Conservation (phyloP, 176 grass and related monocot species). For the Phoenix roebelenii region DNA sequence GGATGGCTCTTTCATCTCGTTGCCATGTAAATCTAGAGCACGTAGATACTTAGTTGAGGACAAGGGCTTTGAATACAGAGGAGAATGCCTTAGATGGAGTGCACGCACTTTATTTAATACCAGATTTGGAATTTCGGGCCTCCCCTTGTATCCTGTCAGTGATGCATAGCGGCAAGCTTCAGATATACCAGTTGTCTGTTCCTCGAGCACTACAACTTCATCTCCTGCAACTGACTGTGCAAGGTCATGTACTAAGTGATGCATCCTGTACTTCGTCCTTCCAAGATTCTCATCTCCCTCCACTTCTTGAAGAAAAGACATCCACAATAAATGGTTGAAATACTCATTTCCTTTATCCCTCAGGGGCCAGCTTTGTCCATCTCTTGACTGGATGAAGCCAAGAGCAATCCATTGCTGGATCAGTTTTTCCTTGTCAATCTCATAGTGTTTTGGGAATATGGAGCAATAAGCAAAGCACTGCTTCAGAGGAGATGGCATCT, state of each 20-base stretch:
- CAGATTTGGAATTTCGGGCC: conserved; percentile 1
- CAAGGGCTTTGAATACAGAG: conserved; percentile 11
- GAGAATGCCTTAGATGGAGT: conserved; percentile 33
- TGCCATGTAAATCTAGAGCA: conserved; percentile 42
- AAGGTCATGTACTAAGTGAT: conserved; percentile 55
- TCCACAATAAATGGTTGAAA: conserved; percentile 43
- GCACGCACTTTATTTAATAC: conserved; percentile 25
- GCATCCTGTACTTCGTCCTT: conserved; percentile 35
- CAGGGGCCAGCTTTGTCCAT: conserved; percentile 10
- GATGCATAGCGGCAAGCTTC: conserved; percentile 32
- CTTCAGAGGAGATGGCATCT: conserved; percentile 42
- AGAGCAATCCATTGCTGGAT: conserved; percentile 59
- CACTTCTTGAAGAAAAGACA: conserved; percentile 50
- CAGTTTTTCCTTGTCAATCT: conserved; percentile 43
- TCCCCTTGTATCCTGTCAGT: conserved; percentile 1
- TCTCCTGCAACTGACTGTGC: conserved; percentile 44
- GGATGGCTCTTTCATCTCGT: conserved; percentile 21
- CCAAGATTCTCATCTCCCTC: conserved; percentile 22
- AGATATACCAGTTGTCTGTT: background rate
- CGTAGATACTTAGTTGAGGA: conserved; percentile 15
- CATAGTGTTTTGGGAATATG: conserved; percentile 42
- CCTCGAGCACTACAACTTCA: conserved; percentile 31
- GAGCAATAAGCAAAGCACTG: conserved; percentile 58
- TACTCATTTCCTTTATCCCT: conserved; percentile 33
- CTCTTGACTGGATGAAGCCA: conserved; percentile 30